A percentile compares a stretch with the other conserved stretches of the same genome.
phyloP scores from a whole-genome alignment of 768 basidiomycete species.

The Termitomyces sp. region DNA sequence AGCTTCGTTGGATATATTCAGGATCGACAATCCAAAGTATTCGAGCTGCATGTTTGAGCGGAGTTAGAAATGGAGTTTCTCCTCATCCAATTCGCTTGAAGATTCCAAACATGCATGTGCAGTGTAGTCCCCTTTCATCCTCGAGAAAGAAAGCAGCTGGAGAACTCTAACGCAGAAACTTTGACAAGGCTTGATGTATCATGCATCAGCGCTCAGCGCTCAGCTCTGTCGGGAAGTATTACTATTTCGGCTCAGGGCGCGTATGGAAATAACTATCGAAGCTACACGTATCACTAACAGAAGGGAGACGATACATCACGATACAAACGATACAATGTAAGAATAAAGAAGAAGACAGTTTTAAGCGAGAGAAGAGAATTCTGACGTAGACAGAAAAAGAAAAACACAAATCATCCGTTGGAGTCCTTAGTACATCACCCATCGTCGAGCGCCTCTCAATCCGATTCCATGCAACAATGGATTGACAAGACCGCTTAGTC shows the following conservation, averaged over 20 bases:
- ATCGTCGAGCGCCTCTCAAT: slow-evolving; percentile 10
- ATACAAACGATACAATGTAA: neutral
- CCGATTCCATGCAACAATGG: slow-evolving; percentile 8
- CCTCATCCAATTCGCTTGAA: too few relatives aligned
- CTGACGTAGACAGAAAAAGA: neutral
- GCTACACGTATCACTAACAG: neutral
- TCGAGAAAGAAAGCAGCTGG: neutral
- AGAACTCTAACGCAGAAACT: neutral
- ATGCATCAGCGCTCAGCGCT: too few relatives aligned
- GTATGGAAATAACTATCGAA: neutral
- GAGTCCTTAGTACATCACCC: neutral
- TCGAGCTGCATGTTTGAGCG: too few relatives aligned
- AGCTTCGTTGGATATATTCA: neutral
- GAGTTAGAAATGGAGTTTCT: neutral
- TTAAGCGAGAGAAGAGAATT: neutral
- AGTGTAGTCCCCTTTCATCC: neutral
- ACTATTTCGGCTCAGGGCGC: neutral
- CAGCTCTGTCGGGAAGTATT: neutral
- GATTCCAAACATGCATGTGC: too few relatives aligned
- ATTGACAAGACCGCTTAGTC: slow-evolving; percentile 4
- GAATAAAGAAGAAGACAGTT: neutral
- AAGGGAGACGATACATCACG: neutral
- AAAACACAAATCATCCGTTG: neutral
- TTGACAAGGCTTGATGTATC: neutral
- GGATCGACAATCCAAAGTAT: too few relatives aligned